Base-by-base conservation (phyloP, 2,329 filamentous ascomycete species). In the Aureobasidium namibiae region DNA sequence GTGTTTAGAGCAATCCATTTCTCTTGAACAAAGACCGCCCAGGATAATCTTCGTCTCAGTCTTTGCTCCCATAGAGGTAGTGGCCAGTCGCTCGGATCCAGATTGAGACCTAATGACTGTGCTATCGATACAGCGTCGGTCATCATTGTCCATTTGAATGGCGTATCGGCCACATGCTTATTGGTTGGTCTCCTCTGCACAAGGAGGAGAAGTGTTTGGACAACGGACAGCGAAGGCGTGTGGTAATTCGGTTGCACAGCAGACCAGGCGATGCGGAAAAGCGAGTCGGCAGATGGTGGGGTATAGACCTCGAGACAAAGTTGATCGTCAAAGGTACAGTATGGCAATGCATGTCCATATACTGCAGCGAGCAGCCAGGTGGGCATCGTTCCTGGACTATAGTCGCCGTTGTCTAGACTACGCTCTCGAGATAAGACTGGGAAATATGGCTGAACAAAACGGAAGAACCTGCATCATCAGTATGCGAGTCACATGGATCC, bases 1-100 rank as follows among this genome's bases (percentile, higher is more conserved):
- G 82, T 79, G 29, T 82, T 78, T 38, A 83, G 73, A 2, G 80
- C 77, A 2, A 80, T 78, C 82, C 80, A 85, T 65, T 81, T 83
- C 63, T 87, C 84, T 66, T 87, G 84, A 76, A 85, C 83, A 62
- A 80, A 87, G 0, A 86, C 69, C 1, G 80, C 83, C 84, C 85
- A 88, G 0, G 81, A 83, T 0, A 87, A 71, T 14, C 85, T 74
- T 65, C 82, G 81, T 14, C 85, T 74, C 18, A 87, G 72, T 0
- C 83, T 81, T 57, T 82, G 78, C 65, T 87, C 85, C 83, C 83
- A 86, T 0, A 73, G 70, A 1, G 84, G 83, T 42, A 87, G 80
- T 11, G 79, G 77, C 85, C 85, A 88, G 21, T 74, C 70, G 0
- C 80, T 79, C 62, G 82, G 84, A 66, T 87, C 83, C 1, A 85